Evolutionary conservation across 371 early-diverging fungal genomes (phyloP), one percentile per base, ranked within the genome.

Genomic region (Coemansia sp.): DNA sequence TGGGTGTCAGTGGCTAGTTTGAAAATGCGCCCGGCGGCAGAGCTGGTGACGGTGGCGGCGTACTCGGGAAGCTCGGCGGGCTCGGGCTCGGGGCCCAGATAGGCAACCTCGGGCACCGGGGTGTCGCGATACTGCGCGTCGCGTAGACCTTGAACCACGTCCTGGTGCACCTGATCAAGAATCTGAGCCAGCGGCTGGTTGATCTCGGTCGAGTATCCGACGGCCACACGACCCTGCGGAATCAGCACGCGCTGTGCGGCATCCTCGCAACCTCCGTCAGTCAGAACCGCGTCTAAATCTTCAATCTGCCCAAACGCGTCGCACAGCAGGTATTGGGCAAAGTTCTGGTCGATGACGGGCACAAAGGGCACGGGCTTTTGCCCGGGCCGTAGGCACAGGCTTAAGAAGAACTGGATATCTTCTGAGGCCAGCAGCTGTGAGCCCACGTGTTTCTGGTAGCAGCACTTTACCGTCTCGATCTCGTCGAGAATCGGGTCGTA

Each of bases 261-360:
- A 66, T 91, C 86, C n/a, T 16, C 45, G 16, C 40, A 36, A 6
- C 4, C 35, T 1, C n/a, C 41, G 11, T 11, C 47, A 62, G 82
- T 92, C 3, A 88, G 86, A 40, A 97, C 90, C 30, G 94, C 91
- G 51, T 86, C 88, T 11, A 96, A 76, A 56, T 93, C 90, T 77
- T 94, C 94, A 26, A 91, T 85, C 80, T 94, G 95, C 93, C 93
- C 92, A 50, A 93, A 82, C 16, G 91, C 87, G 72, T 95, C 95
- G 86, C 91, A 91, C 89, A 95, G 93, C 85, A 95, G 90, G 93
- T 95, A 96, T 57, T 89, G 84, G 74, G 91, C 94, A 77, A 97
- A 92, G 77, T 91, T 88, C 76, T 88, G 89, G 71, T 96, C 94
- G 52, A 97, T 77, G 14, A 90, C 85, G 14, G 97, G 94, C 57